phyloP scores from a whole-genome alignment of 768 basidiomycete genomes.

The Tulasnella sp. region DNA sequence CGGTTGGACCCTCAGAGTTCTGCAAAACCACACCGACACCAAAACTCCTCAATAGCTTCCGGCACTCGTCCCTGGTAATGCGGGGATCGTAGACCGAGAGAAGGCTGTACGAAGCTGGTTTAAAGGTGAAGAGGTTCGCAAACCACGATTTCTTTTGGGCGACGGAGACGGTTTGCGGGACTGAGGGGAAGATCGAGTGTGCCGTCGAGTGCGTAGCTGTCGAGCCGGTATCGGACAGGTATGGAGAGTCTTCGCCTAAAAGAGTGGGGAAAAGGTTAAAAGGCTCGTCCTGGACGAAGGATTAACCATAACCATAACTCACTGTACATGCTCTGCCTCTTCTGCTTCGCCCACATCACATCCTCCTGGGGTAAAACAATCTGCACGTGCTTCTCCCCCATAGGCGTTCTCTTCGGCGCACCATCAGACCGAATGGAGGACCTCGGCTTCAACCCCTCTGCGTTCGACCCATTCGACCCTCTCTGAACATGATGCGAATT shows the following conservation, averaged over 20 bases:
- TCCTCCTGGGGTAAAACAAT: slow-evolving; percentile 44
- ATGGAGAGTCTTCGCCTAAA: slow-evolving; percentile 7
- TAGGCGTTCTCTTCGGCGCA: slow-evolving; percentile 23
- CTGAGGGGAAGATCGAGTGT: slow-evolving; percentile 7
- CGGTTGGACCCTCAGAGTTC: slow-evolving; percentile 37
- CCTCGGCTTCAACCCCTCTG: background rate
- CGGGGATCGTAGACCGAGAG: slow-evolving; percentile 47
- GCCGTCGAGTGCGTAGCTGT: background rate
- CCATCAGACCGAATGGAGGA: slow-evolving; percentile 13
- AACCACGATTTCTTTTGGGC: slow-evolving; percentile 69
- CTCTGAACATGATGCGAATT: background rate
- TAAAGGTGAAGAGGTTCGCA: slow-evolving; percentile 80
- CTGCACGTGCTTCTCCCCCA: slow-evolving; percentile 37
- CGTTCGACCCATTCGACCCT: background rate
- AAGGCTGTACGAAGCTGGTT: slow-evolving; percentile 52
- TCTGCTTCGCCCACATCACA: background rate
- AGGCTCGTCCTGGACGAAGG: background rate
- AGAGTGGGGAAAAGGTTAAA: background rate
- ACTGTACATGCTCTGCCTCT: background rate
- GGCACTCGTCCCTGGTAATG: slow-evolving; percentile 52
- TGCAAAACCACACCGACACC: slow-evolving; percentile 62
- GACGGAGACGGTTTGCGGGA: slow-evolving; percentile 31
- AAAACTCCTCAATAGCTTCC: slow-evolving; percentile 60
- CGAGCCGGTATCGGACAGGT: background rate
- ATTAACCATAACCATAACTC: background rate